Conservation (phyloP, 1,139 yeast genomes). For the Geotrichum cucujoidarum region DNA sequence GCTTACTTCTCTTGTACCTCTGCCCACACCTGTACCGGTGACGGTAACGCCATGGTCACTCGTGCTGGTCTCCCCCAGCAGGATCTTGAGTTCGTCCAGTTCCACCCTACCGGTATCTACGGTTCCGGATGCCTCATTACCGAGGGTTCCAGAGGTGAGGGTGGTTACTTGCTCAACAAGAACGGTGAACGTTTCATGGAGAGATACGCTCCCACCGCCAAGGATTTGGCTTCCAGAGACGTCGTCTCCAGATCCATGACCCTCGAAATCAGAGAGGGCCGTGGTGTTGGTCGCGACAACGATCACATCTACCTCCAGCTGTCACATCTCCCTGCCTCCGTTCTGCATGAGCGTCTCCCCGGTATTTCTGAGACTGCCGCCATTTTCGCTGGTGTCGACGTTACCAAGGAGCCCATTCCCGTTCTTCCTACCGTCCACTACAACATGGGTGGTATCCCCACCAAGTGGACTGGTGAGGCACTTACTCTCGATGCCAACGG, state of each 20-base stretch:
- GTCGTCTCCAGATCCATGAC: constrained; percentile 98
- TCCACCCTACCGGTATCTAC: constrained; percentile 99
- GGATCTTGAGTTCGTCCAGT: constrained; percentile 96
- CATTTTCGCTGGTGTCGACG: constrained; percentile 98
- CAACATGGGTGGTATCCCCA: constrained; percentile 99
- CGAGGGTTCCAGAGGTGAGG: constrained; percentile 99
- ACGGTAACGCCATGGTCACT: constrained; percentile 96
- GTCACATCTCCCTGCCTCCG: constrained; percentile 88
- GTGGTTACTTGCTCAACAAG: constrained; percentile 91
- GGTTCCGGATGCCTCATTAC: constrained; percentile 98
- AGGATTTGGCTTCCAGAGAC: constrained; percentile 97
- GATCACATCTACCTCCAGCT: constrained; percentile 95
- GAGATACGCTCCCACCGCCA: constrained; percentile 98
- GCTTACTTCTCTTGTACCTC: constrained; percentile 98
- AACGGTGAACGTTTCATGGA: constrained; percentile 99
- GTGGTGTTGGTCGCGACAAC: constrained; percentile 96
- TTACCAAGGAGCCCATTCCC: constrained; percentile 98
- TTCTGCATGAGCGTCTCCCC: constrained; percentile 91
- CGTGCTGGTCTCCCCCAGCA: constrained; percentile 98
- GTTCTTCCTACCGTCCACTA: constrained; percentile 97
- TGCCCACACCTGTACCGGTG: constrained; percentile 99
- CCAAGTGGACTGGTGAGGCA: constrained; percentile 95
- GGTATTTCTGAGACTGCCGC: constrained; percentile 99
- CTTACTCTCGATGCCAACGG: constrained; percentile 81
- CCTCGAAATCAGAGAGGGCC: constrained; percentile 96